phyloP scores from a whole-genome alignment of 495 filamentous ascomycete species.

The Platismatia glauca region DNA sequence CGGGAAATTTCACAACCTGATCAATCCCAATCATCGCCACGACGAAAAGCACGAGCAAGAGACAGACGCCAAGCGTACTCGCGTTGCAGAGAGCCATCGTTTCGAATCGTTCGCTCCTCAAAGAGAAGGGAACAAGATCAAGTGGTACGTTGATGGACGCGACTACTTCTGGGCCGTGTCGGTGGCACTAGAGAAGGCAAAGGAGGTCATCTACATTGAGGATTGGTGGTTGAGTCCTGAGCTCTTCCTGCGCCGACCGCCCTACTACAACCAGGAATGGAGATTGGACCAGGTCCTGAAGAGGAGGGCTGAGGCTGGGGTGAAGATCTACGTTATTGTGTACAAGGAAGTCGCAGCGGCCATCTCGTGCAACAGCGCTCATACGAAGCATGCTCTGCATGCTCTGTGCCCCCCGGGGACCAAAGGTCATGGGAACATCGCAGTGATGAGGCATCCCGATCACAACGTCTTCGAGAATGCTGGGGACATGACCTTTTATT shows the following conservation, averaged over 20 bases:
- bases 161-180: conserved; percentile 94
- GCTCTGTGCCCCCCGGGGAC: conserved; percentile 70
- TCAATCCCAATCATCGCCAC: conserved; percentile 89
- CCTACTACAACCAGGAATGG: conserved; percentile 75
- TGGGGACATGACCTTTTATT: conserved; percentile 95
- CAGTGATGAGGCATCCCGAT: conserved; percentile 84
- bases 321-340: conserved; percentile 89
- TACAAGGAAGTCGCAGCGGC: conserved; percentile 86
- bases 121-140: conserved; percentile 73
- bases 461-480: conserved; percentile 92
- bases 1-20: conserved; percentile 60
- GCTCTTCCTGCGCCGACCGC: conserved; percentile 79
- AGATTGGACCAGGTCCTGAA: conserved; percentile 80
- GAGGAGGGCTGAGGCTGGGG: conserved; percentile 77
- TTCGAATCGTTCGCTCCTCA: conserved; percentile 82
- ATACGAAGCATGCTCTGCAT: conserved; percentile 84
- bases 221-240: conserved; percentile 98
- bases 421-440: conserved; percentile 78
- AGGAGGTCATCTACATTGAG: conserved; percentile 88
- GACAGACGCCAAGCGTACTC: conserved; percentile 70
- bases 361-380: conserved; percentile 81
- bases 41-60: conserved; percentile 84
- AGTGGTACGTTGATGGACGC: conserved; percentile 93
- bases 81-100: conserved; percentile 66
- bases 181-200: conserved; percentile 72